phyloP scores from a whole-genome alignment of 441 rosid genomes.

The Brassica hybrid region DNA sequence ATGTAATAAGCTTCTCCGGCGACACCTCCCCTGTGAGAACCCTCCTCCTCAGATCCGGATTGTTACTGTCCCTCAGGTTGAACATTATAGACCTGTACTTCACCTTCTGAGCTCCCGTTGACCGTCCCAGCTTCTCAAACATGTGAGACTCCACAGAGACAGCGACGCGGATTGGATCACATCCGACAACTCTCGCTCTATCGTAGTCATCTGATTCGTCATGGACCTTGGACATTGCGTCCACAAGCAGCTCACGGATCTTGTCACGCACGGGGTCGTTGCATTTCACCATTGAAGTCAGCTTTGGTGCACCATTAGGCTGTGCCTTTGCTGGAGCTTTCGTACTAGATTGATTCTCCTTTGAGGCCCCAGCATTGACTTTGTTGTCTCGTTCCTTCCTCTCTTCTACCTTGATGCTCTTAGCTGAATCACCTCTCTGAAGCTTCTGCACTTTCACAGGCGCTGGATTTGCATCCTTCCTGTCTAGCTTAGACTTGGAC shows the following conservation, averaged over 20 bases:
- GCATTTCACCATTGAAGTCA: conserved; percentile 70
- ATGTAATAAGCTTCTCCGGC: conserved; percentile 64
- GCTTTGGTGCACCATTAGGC: conserved; percentile 63
- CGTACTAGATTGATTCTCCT: conserved; percentile 40
- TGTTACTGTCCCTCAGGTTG: conserved; percentile 79
- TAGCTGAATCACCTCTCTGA: conserved; percentile 47
- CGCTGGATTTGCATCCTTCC: conserved; percentile 49
- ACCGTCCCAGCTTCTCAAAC: conserved; percentile 77
- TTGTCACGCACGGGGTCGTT: conserved; percentile 88
- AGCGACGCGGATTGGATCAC: conserved; percentile 83
- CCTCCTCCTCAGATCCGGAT: conserved; percentile 90
- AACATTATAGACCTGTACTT: conserved; percentile 92
- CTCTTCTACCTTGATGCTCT: conserved; percentile 56
- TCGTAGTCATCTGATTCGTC: conserved; percentile 62
- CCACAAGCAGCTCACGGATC: conserved; percentile 75
- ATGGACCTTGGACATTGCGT: conserved; percentile 74
- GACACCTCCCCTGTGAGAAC: conserved; percentile 80
- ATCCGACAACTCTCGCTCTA: conserved; percentile 53
- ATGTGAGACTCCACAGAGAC: conserved; percentile 77
- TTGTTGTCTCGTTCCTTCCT: conserved; percentile 43
- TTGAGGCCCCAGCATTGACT: conserved; percentile 8
- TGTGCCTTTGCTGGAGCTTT: conserved; percentile 51
- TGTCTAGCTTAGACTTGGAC: conserved; percentile 56
- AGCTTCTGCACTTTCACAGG: conserved; percentile 57
- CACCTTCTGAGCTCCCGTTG: conserved; percentile 76